Base-by-base conservation (phyloP, 2,329 filamentous ascomycete species). In the Cladophialophora immunda region DNA sequence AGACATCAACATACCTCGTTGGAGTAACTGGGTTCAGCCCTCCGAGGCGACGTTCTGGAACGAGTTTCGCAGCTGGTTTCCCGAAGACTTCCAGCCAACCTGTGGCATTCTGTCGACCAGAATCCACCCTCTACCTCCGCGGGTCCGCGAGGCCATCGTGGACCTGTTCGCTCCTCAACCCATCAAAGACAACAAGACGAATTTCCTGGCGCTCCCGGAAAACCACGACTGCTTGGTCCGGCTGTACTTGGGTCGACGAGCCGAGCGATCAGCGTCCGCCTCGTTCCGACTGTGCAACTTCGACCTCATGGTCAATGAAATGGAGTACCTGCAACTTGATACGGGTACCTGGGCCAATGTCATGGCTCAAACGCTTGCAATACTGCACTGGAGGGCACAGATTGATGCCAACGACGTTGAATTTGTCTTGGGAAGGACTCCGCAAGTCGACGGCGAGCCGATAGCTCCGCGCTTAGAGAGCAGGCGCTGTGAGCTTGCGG, bases 401-500 rank as follows among this genome's bases (percentile, higher is more conserved):
- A 72, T 86, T 0, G 84, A 88, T 68, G 85, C 80, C 0, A 83
- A 82, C 38, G 85, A 86, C 54, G 78, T 88, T 1, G 84, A 88
- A 57, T 87, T 87, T 69, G 85, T 88, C 0, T 78, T 88, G 2
- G 78, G 65, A 15, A 57, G 36, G n/a, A 29, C 27, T 22, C 58
- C 62, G 19, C 13, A 22, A 13, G 6, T 17, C 25, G 15, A 36
- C n/a, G 9, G 8, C 29, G 22, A 30, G 30, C 7, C n/a, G 5
- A 17, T 27, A 22, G 22, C 15, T 7, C 8, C 19, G 3, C 17
- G 32, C 22, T 8, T 27, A 13, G 27, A 11, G 27, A 17, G n/a
- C 5, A 32, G 13, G 17, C 8, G 27, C 15, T 11, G 15, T 2
- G 22, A 32, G 15, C 30, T 19, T 34, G 22, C 27, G 8, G 9